phyloP scores from a whole-genome alignment of 2,329 filamentous ascomycete species.

The Cladosporium austrohemisphaericum region DNA sequence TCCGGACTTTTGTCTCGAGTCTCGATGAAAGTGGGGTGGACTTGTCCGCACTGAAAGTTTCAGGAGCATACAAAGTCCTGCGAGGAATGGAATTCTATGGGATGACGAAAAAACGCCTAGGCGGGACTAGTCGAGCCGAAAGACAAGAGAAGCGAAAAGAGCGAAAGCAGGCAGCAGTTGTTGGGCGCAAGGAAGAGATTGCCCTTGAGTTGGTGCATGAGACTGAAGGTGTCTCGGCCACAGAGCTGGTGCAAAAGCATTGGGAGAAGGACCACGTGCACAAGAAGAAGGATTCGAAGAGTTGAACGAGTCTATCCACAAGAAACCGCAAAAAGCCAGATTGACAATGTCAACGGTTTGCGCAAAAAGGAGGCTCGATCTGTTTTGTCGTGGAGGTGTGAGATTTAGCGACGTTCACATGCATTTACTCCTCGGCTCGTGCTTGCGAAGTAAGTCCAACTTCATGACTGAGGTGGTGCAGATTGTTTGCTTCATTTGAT shows the following conservation, averaged over 20 bases:
- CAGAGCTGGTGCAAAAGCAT: constrained; percentile 16
- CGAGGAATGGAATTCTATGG: constrained; percentile 77
- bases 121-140: constrained; percentile 43
- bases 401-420: too few species aligned
- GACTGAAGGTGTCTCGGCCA: constrained; percentile 21
- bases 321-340: too few species aligned
- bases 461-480: too few species aligned
- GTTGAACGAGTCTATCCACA: too few species aligned
- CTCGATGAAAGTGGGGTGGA: constrained; percentile 71
- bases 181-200: constrained; percentile 58
- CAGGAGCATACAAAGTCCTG: constrained; percentile 73
- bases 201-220: constrained; percentile 37
- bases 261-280: constrained; percentile 18
- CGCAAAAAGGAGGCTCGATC: too few species aligned
- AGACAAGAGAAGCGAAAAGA: constrained; percentile 48
- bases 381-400: too few species aligned
- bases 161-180: constrained; percentile 52
- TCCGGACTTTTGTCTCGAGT: constrained; percentile 71
- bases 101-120: constrained; percentile 61
- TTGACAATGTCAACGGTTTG: too few species aligned
- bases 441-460: too few species aligned
- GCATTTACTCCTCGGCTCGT: too few species aligned
- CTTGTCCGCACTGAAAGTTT: constrained; percentile 71
- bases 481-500: too few species aligned
- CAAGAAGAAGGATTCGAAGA: too few species aligned